Base-by-base conservation (phyloP, 352 stramenopile genomes). In the Globisporangium parvum region DNA sequence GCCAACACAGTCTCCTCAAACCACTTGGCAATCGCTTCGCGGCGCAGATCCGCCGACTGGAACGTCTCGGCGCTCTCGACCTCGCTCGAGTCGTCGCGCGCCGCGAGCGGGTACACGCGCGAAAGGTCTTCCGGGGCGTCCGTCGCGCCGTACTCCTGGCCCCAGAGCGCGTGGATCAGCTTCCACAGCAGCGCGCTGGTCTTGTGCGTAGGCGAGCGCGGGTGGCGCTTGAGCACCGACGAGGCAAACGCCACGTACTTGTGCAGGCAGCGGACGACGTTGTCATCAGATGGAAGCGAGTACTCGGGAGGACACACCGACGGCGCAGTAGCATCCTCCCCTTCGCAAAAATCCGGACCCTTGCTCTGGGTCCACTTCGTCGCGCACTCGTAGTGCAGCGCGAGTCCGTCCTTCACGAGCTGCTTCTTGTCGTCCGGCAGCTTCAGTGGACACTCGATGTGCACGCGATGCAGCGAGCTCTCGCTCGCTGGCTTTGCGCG, bases 21-120 rank as follows among this genome's bases (percentile, higher is more conserved):
- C 83, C 83, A 93, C 46, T 73, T 81, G 4, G 80, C 88, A 18
- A 90, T 84, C 0, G 78, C 77, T 53, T 90, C 77, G 18, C 83
- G 79, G 2, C 82, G 77, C 45, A 91, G 51, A 53, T 91, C 80
- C 10, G 88, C 64, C 46, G 69, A 81, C 51, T 84, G 80, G 50
- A 87, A 87, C 9, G 62, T 85, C 57, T 88, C 73, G 39, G 86
- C 54, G 35, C 66, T 86, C 57, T 91, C 80, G 24, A 80, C 55
- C 60, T 85, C 80, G 46, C 66, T 74, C 10, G 77, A 66, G 45
- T 86, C 72, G 53, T 91, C 76, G 42, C 76, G 74, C 42, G 73
- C 80, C 42, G 76, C 76, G 3, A 88, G 66, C 33, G 70, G 72
- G 21, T 73, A 78, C 33, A 63, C 57, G 17, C 53, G 58, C 51